phyloP scores from a whole-genome alignment of 192 early-diverging fungal species.

The Funneliformis mosseae region DNA sequence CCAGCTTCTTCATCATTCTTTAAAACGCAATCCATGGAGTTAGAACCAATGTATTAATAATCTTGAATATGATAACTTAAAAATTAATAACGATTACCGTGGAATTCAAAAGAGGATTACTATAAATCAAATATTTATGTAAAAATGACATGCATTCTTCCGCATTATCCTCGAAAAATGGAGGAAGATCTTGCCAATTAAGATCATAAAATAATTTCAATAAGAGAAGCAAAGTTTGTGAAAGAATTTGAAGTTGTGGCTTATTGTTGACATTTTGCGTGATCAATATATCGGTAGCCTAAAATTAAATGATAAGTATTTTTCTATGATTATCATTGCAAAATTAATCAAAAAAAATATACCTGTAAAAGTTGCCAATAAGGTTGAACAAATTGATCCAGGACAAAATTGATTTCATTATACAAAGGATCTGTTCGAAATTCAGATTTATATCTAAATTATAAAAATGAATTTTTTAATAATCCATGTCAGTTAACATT shows the following conservation, averaged over 20 bases:
- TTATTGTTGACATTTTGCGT: conserved; percentile 64
- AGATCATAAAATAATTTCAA: conserved; percentile 92
- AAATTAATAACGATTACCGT: conserved; percentile 49
- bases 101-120: conserved; percentile 68
- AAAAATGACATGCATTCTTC: conserved; percentile 78
- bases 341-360: conserved; percentile 11
- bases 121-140: conserved; percentile 86
- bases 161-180: conserved; percentile 96
- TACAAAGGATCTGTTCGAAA: conserved; percentile 81
- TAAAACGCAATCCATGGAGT: not conserved
- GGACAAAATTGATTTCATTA: conserved; percentile 88
- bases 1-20: conserved; percentile 87
- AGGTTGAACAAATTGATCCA: conserved; percentile 81
- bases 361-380: conserved; percentile 85
- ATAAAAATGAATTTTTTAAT: conserved; percentile 1
- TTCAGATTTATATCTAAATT: conserved; percentile 78
- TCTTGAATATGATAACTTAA: not conserved
- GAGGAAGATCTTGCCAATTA: conserved; percentile 95
- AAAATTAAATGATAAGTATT: conserved; percentile 1
- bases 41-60: not conserved
- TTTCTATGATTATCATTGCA: not conserved
- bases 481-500: not conserved
- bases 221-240: conserved; percentile 75
- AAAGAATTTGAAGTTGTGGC: conserved; percentile 67
- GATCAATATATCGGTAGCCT: conserved; percentile 81